Base-by-base conservation (phyloP, 2,329 filamentous ascomycete genomes). In the Apiospora kogelbergensis region DNA sequence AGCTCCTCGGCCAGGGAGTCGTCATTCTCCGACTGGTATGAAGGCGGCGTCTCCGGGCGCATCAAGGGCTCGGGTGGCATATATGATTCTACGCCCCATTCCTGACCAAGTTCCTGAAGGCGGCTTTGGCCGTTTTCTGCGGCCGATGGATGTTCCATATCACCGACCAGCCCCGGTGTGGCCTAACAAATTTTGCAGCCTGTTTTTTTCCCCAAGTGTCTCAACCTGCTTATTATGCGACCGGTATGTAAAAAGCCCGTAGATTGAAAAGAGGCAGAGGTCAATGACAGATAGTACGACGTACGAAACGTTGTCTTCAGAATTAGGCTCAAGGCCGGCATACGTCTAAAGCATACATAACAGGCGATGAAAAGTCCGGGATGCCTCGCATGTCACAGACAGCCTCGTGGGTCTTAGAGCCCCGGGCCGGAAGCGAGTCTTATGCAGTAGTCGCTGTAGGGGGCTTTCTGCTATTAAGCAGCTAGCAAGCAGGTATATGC, bases 1-100 rank as follows among this genome's bases (percentile, higher is more conserved):
- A 89, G 79, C 42, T 86, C 84, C 67, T 89, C 87, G n/a, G 86
- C 87, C 3, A 80, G 76, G 33, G 80, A 76, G 65, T 89, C 85
- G 71, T 89, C 87, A 67, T 81, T 80, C 0, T 84, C 74, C 1
- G 81, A 83, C 65, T 83, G 81, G 71, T 84, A 83, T 6, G 81
- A 81, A 3, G 81, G 80, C 0, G 81, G 78, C 41, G 80, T 78
- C 63, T 79, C 78, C 2, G 84, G 85, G 65, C 81, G 81, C 3
- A 78, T 74, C 46, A 84, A 79, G 3, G 81, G 81, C 45, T 79
- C 73, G 1, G 81, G 80, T n/a, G 68, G 79, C 33, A 72, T 68
- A 44, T 81, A 81, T n/a, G 80, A 73, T 44, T 76, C 75, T 71
- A 89, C 78, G 64, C 82, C 81, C 82, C 84, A 88, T 80, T 86